Conservation (phyloP, 2,329 filamentous ascomycete species). For the Pseudogymnoascus sp. region DNA sequence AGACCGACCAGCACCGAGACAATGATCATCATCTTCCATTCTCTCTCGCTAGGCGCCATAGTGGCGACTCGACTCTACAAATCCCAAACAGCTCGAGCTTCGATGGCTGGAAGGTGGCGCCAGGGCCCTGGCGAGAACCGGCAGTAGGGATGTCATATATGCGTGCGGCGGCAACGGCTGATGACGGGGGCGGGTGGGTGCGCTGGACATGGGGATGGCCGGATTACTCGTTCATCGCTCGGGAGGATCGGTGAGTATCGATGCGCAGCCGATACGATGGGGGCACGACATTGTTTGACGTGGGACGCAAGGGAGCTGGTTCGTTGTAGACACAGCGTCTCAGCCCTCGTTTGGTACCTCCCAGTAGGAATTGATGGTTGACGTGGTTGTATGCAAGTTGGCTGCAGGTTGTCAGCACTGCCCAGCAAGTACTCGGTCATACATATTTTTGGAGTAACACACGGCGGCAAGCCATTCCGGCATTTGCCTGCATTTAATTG, state of each 20-base stretch:
- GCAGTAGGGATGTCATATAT: constrained; percentile 3
- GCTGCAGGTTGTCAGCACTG: neutral
- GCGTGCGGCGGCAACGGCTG: neutral
- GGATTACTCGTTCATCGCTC: neutral
- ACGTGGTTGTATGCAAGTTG: neutral
- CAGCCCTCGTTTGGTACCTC: constrained; percentile 2
- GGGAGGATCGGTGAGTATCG: neutral
- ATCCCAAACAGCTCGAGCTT: neutral
- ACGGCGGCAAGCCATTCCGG: neutral
- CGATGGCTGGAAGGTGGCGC: neutral
- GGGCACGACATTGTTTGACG: constrained; percentile 1
- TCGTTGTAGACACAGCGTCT: neutral
- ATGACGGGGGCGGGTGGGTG: neutral
- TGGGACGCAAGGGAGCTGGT: neutral
- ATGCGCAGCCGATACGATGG: neutral
- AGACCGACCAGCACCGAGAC: neutral
- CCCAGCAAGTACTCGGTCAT: neutral
- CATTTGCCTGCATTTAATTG: neutral
- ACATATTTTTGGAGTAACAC: neutral
- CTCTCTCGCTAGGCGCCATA: neutral
- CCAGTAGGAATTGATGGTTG: neutral
- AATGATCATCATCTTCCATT: neutral
- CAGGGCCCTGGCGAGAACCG: neutral
- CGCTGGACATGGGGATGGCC: neutral
- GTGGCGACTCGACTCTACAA: neutral